Base-by-base conservation (phyloP, 805 yeast species). In the Huiozyma naganishii region DNA sequence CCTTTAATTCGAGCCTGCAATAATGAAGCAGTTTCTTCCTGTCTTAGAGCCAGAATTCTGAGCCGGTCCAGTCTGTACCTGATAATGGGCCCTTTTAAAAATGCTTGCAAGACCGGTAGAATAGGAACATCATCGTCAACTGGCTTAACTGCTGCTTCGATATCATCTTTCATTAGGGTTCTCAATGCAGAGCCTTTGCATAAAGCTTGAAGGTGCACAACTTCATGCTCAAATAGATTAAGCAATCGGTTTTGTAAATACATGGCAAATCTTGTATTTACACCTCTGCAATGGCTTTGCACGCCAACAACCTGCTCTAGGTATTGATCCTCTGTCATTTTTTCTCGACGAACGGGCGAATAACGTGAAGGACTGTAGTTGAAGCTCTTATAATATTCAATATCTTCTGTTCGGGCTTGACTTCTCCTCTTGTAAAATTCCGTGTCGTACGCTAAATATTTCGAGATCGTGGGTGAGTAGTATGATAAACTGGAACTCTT, bases 221-320 rank as follows among this genome's bases (percentile, higher is more conserved):
- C 55, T 23, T 74, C 76, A 9, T 71, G 73, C 6, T 70, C 70
- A 51, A 75, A 76, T 1, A 83, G 72, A 46, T 71, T 74, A 29
- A 83, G 56, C 67, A 83, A 71, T 46, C 80, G 79, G 45, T 70
- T 71, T 50, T 75, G 74, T 32, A 83, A 81, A 58, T 77, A 79
- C 65, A 79, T 67, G 17, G 66, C 64, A 56, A 80, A 83, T 42
- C 95, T 71, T 44, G 75, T 65, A 36, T 77, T 67, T 0, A 84
- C 78, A 13, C 92, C 95, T 50, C 86, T 68, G 12, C 84, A 72
- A 27, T 79, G 62, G 0, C 92, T 76, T 58, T 88, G 95, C 12
- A 88, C 64, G 44, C 64, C 67, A 34, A 71, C 62, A 34, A 81
- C 72, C 6, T 42, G 42, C 7, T 50, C 58, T 41, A 55, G 48